Base-by-base conservation (phyloP, 495 filamentous ascomycete genomes). In the Aspergillus bertholletiae region DNA sequence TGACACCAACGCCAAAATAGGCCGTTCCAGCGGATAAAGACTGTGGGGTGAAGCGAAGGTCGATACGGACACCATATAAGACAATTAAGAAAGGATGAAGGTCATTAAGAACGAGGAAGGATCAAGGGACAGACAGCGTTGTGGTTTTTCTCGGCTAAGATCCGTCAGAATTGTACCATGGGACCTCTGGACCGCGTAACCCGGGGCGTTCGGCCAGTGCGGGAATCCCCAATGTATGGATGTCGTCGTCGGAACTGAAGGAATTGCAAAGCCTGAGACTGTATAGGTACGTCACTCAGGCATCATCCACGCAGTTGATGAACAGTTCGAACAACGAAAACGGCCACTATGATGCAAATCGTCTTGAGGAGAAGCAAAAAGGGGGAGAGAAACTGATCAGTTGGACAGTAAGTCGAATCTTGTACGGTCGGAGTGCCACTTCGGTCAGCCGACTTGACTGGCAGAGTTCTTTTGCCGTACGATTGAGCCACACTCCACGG, bases 131-230 rank as follows among this genome's bases (percentile, higher is more conserved):
- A 37, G 30, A 37, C 15, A 37, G 53, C 40, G 35, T 23, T 20
- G 48, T 46, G 51, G 22, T 39, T 22, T 56, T 30, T 48, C 28
- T 60, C 49, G 54, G 60, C 54, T 49, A 52, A 43, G 53, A 41
- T 44, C 27, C 46, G 57, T 60, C 35, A 57, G 48, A 34, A 57
- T 53, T 53, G 60, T 58, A 64, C 61, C 61, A 64, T 64, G 61
- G 61, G 55, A 53, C 57, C 23, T 34, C 21, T 40, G 6, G 59
- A 51, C 61, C 61, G 58, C 57, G 61, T 61, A 61, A 59, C 46
- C 56, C 51, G 46, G 55, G 49, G 55, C 17, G 13, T n/a, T 39
- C 46, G 27, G 48, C 28, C 26, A 27, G 21, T 39, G 44, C 24
- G 43, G 45, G 30, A 54, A 28, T 23, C 12, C n/a, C 12, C 17